A percentile compares a stretch with the other conserved stretches of the same genome.
These are phyloP conservation scores for Protea cynaroides DNA, from an alignment of 164 flowering plant species.

Conservation along the genomic window DNA sequence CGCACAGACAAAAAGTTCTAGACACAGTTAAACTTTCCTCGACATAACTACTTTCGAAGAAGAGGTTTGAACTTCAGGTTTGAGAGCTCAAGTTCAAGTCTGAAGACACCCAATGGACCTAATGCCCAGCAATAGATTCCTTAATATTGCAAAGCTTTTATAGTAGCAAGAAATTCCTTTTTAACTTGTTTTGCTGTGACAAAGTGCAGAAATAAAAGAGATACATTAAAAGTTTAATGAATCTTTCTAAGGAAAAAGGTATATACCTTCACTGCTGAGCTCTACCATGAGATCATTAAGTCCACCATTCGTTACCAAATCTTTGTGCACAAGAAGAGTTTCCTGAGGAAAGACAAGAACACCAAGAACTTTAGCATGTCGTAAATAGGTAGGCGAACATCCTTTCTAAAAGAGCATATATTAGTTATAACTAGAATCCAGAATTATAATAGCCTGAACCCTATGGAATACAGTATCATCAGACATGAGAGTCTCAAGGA, in stretches of 20 bases:
- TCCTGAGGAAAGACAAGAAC: constrained; percentile 42
- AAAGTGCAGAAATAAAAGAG: no score
- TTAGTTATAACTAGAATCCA: background rate
- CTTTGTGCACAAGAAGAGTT: constrained; percentile 92
- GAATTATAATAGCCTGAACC: background rate
- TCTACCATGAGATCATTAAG: constrained; percentile 50
- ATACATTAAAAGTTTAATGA: no score
- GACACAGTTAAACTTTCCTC: no score
- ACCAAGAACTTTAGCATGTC: background rate
- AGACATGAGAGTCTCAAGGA: background rate
- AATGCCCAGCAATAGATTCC: no score
- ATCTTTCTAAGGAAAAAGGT: background rate
- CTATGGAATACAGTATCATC: background rate
- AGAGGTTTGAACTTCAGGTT: no score
- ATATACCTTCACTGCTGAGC: constrained; percentile 62
- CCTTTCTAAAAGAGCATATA: background rate
- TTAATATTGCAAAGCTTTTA: no score
- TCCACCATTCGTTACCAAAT: constrained; percentile 45
- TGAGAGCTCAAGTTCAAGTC: no score
- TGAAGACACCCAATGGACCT: no score
- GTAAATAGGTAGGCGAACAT: background rate
- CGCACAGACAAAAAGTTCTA: no score
- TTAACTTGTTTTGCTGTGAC: no score
- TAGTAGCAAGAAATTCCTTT: no score
- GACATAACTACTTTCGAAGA: no score